Evolutionary conservation across 305 asterid species (phyloP).

Genomic region (Rubia occidens): DNA sequence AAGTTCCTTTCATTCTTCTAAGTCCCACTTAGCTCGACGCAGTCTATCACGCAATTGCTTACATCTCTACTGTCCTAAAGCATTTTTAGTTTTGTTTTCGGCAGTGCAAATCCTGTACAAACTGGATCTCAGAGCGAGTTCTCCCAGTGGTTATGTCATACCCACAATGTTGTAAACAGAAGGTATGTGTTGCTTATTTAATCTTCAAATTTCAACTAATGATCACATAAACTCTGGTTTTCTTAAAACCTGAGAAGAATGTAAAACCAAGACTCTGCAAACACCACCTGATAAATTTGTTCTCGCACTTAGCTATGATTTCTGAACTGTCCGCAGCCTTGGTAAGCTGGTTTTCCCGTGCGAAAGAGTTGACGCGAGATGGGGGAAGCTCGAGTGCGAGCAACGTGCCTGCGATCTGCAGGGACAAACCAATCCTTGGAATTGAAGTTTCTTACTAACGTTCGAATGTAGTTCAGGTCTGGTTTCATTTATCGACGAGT

Average conservation of each 20-base stretch:
- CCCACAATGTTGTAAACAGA: slow-evolving; percentile 82
- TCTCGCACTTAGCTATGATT: not conserved
- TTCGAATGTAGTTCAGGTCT: too few species aligned
- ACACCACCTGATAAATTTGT: not conserved
- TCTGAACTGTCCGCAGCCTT: slow-evolving; percentile 36
- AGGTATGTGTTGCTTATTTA: slow-evolving; percentile 37
- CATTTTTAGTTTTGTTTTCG: not conserved
- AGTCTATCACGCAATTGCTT: not conserved
- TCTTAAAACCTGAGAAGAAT: too few species aligned
- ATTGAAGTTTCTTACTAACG: slow-evolving; percentile 10
- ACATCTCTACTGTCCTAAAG: not conserved
- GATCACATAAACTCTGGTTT: not conserved
- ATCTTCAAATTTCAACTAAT: not conserved
- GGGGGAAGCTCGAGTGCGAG: slow-evolving; percentile 96
- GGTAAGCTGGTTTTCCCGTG: slow-evolving; percentile 69
- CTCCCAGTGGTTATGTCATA: slow-evolving; percentile 77
- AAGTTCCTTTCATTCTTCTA: not conserved
- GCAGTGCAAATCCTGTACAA: slow-evolving; percentile 70
- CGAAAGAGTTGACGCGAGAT: slow-evolving; percentile 81
- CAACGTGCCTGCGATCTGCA: slow-evolving; percentile 74
- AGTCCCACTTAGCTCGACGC: too few species aligned
- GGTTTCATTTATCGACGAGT: too few species aligned
- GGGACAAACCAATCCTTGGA: slow-evolving; percentile 40
- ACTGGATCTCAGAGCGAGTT: slow-evolving; percentile 75
- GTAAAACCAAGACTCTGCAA: too few species aligned